Evolutionary conservation across 305 asterid genomes (phyloP).

Genomic region (Striga hermonthica): DNA sequence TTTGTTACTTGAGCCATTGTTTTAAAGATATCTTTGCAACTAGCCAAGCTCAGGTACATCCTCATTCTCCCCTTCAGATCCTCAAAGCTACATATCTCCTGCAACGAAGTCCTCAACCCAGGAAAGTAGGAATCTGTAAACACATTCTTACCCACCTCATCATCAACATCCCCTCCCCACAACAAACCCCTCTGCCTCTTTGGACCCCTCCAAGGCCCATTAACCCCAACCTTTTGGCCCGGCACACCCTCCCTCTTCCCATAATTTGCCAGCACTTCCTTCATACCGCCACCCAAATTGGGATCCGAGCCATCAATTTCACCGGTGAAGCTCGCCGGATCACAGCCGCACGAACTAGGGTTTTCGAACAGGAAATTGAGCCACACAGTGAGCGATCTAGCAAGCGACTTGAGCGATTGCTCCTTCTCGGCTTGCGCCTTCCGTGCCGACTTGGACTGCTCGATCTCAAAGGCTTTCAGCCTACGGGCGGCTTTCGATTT

Average conservation of each 20-base stretch:
- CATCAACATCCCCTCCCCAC: conserved; percentile 48
- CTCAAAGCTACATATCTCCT: conserved; percentile 83
- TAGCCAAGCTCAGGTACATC: conserved; percentile 64
- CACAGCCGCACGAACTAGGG: conserved; percentile 85
- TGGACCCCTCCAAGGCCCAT: conserved; percentile 86
- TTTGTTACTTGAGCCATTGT: conserved; percentile 78
- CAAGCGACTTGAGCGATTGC: conserved; percentile 61
- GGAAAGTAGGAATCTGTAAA: conserved; percentile 42
- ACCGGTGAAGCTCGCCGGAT: conserved; percentile 53
- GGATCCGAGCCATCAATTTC: conserved; percentile 42
- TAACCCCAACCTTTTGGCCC: conserved; percentile 52
- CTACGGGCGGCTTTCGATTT: conserved; percentile 60
- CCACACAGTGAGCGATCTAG: conserved; percentile 88
- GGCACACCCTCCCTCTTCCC: conserved; percentile 74
- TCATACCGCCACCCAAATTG: conserved; percentile 30
- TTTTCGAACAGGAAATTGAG: conserved; percentile 79
- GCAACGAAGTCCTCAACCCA: conserved; percentile 60
- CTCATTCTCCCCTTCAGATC: conserved; percentile 91
- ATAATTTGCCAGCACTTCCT: conserved; percentile 34
- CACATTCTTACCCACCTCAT: conserved; percentile 33
- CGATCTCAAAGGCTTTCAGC: conserved; percentile 75
- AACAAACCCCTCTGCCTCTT: conserved; percentile 67
- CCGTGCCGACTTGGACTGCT: conserved; percentile 80
- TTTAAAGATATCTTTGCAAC: conserved; percentile 66
- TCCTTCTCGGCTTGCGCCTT: conserved; percentile 64